phyloP scores from a whole-genome alignment of 164 flowering plant genomes.

The Amborella trichopoda region DNA sequence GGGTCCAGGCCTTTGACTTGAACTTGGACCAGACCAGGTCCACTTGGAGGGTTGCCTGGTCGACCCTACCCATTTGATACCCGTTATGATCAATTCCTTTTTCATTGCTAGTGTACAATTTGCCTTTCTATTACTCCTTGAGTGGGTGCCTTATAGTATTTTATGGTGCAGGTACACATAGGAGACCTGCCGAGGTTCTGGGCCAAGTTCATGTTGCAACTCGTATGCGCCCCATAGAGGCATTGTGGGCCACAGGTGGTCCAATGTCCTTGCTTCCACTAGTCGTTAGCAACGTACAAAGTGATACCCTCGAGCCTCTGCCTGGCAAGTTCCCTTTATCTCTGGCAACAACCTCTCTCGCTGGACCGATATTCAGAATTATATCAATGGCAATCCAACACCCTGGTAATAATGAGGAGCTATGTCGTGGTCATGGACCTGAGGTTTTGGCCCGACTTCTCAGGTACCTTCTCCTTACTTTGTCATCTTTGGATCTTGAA shows the following conservation, averaged over 20 bases:
- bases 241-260: conserved; percentile 97
- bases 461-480: conserved; percentile 54
- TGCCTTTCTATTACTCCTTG: too few species aligned
- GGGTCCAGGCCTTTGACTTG: too few species aligned
- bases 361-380: conserved; percentile 82
- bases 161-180: conserved; percentile 53
- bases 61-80: too few species aligned
- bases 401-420: conserved; percentile 85
- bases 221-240: conserved; percentile 71
- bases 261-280: conserved; percentile 94
- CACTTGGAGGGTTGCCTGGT: too few species aligned
- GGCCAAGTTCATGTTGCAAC: conserved; percentile 95
- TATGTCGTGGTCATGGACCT: conserved; percentile 73
- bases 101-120: too few species aligned
- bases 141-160: too few species aligned
- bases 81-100: too few species aligned
- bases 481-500: conserved; percentile 56
- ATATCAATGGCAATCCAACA: conserved; percentile 73
- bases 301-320: conserved; percentile 61
- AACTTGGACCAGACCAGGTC: too few species aligned
- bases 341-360: conserved; percentile 55
- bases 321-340: conserved; percentile 40
- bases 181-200: conserved; percentile 98
- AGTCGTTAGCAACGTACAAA: conserved; percentile 53
- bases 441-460: conserved; percentile 77